Percentiles rank a stretch among this genome's conserved stretches.
These are phyloP conservation scores for Pleurotus cornucopiae DNA, from an alignment of 768 basidiomycete species.

Conservation along the genomic window DNA sequence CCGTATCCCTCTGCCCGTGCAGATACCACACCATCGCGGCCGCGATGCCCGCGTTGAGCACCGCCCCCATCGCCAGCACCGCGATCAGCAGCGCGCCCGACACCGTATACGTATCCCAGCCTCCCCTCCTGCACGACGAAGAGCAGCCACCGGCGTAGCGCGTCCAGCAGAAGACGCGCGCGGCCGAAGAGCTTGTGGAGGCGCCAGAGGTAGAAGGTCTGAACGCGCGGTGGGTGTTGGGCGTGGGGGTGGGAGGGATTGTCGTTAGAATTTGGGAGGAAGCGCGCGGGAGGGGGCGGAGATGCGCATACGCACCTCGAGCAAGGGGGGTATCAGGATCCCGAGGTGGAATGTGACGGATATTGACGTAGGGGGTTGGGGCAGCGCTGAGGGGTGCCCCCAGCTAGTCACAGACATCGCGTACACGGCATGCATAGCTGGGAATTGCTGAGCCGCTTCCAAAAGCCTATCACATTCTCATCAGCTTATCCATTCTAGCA, in stretches of 20 bases:
- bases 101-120: background rate
- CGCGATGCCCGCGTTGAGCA: background rate
- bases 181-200: background rate
- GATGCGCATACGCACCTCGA: background rate
- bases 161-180: background rate
- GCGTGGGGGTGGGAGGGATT: background rate
- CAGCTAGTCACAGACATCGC: slow-evolving; percentile 3
- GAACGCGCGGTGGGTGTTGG: background rate
- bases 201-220: background rate
- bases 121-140: background rate
- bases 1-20: background rate
- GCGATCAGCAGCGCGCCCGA: background rate
- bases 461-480: background rate
- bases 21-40: background rate
- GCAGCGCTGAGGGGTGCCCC: background rate
- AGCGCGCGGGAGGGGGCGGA: background rate
- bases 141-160: background rate
- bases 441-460: background rate
- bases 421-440: slow-evolving; percentile 1
- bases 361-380: background rate
- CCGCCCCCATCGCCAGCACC: background rate
- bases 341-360: background rate
- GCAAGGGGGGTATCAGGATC: background rate
- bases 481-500: background rate
- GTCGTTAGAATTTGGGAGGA: no score